These are phyloP conservation scores for Blakeslea trispora DNA, from an alignment of 371 early-diverging fungal species.

Conservation along the genomic window DNA sequence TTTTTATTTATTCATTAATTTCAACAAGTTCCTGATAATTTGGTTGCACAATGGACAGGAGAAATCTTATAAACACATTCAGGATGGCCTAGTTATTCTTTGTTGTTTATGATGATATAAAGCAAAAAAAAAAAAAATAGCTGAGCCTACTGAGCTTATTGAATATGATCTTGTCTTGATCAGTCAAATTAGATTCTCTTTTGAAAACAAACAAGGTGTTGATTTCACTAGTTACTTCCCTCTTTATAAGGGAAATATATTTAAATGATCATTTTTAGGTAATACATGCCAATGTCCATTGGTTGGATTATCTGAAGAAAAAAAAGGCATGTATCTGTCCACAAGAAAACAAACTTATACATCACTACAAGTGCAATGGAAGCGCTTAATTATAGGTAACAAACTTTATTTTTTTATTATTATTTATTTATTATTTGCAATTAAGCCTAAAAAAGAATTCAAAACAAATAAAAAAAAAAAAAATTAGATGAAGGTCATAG, in stretches of 20 bases:
- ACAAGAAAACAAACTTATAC: conserved; percentile 27
- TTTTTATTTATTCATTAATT: neutral
- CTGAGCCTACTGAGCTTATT: conserved; percentile 48
- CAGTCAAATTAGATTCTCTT: conserved; percentile 60
- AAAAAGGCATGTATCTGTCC: conserved; percentile 30
- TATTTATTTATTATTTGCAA: too few relatives aligned
- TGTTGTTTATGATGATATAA: conserved; percentile 44
- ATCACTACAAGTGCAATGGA: conserved; percentile 74
- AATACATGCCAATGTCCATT: conserved; percentile 41
- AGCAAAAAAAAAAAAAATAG: conserved; percentile 52
- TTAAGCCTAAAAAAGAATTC: conserved; percentile 2
- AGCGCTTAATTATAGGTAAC: conserved; percentile 75
- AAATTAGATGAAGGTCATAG: conserved; percentile 46
- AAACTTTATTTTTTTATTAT: conserved; percentile 1
- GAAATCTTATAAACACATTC: conserved; percentile 73
- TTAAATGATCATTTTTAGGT: conserved; percentile 1
- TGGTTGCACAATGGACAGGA: conserved; percentile 73
- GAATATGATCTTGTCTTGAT: conserved; percentile 68
- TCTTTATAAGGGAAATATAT: too few relatives aligned
- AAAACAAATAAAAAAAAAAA: conserved; percentile 6
- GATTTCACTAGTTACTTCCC: conserved; percentile 34
- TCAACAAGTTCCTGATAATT: conserved; percentile 68
- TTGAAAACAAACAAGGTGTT: conserved; percentile 59
- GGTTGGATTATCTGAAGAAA: conserved; percentile 33
- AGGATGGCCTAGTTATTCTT: conserved; percentile 53